phyloP scores from a whole-genome alignment of 371 early-diverging fungal genomes.

The Zopfochytrium polystomum region DNA sequence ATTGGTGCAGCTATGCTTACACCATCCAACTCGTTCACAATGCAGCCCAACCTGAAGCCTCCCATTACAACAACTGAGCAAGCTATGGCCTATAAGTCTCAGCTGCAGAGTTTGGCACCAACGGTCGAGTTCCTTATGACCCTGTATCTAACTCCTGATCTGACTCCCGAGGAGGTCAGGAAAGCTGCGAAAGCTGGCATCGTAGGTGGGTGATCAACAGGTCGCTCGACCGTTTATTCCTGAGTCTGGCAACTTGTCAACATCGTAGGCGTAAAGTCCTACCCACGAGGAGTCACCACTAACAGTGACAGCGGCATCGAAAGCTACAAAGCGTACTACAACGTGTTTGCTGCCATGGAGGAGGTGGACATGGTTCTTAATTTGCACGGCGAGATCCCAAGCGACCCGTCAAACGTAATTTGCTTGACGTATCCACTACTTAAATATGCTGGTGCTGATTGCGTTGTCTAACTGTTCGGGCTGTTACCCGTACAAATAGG shows the following conservation, averaged over 20 bases:
- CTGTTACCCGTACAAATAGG: slow-evolving; percentile 35
- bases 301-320: slow-evolving; percentile 94
- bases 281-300: slow-evolving; percentile 97
- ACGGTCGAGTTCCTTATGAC: slow-evolving; percentile 89
- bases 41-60: slow-evolving; percentile 89
- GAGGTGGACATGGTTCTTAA: slow-evolving; percentile 89
- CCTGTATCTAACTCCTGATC: slow-evolving; percentile 80
- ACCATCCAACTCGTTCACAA: slow-evolving; percentile 4
- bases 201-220: slow-evolving; percentile 65
- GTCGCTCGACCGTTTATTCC: background rate
- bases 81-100: slow-evolving; percentile 78
- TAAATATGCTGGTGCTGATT: background rate
- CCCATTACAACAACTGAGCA: slow-evolving; percentile 83
- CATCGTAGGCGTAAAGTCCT: slow-evolving; percentile 83
- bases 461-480: background rate
- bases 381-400: slow-evolving; percentile 94
- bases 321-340: slow-evolving; percentile 83
- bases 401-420: slow-evolving; percentile 66
- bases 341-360: slow-evolving; percentile 93
- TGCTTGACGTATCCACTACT: too few relatives aligned
- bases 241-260: background rate
- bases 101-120: slow-evolving; percentile 81
- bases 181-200: slow-evolving; percentile 85
- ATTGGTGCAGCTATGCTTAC: background rate
- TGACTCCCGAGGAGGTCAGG: slow-evolving; percentile 86